These are phyloP conservation scores for Leccinum uliginosum DNA, from an alignment of 768 basidiomycete species.

Conservation along the genomic window DNA sequence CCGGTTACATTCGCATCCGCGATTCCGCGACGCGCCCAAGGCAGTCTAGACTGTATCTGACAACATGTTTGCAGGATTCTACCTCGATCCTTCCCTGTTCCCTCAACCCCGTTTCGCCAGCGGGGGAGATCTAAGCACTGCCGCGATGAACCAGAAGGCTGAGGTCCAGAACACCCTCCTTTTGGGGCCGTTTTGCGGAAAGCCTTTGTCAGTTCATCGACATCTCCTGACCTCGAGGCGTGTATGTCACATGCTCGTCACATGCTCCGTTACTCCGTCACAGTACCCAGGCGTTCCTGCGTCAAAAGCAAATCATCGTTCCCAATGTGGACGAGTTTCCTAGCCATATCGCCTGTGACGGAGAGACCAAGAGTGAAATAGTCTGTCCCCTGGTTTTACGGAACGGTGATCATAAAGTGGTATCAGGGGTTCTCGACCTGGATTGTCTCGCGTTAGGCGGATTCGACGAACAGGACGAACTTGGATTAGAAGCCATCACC, in stretches of 20 bases:
- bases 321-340: conserved; percentile 76
- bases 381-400: conserved; percentile 68
- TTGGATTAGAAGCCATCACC: conserved; percentile 73
- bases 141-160: conserved; percentile 2
- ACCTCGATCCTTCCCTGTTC: conserved; percentile 64
- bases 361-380: conserved; percentile 85
- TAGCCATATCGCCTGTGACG: conserved; percentile 94
- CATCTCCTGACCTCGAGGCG: conserved; percentile 59
- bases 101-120: conserved; percentile 40
- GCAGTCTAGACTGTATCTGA: conserved; percentile 14
- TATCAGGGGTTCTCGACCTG: conserved; percentile 72
- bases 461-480: conserved; percentile 73
- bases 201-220: conserved; percentile 82
- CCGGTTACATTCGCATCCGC: background rate
- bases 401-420: conserved; percentile 28
- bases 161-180: conserved; percentile 45
- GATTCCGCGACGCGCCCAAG: background rate
- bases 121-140: conserved; percentile 12
- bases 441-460: conserved; percentile 72
- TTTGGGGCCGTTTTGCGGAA: conserved; percentile 85
- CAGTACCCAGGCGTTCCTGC: conserved; percentile 69
- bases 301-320: conserved; percentile 58
- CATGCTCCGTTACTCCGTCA: too few species aligned
- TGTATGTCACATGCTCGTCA: too few species aligned
- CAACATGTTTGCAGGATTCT: conserved; percentile 63